A percentile compares a stretch with the other conserved stretches of the same genome.
These are phyloP conservation scores for Cyamopsis tetragonoloba DNA, from an alignment of 306 rosid species.

Conservation along the genomic window DNA sequence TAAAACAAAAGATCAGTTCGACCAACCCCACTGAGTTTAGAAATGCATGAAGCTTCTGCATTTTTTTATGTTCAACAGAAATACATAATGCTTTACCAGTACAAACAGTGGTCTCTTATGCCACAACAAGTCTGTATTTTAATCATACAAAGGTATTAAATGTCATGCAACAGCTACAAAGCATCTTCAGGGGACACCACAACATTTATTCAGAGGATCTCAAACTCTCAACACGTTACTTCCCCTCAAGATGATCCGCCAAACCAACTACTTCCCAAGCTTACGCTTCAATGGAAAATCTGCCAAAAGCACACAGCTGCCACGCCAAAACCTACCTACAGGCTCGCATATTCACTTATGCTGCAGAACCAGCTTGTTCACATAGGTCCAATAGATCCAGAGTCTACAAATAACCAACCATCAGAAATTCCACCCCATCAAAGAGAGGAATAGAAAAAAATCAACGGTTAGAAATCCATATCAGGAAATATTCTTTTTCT, in stretches of 20 bases:
- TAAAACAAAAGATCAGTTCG: background rate
- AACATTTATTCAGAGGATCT: constrained; percentile 53
- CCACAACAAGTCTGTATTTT: constrained; percentile 19
- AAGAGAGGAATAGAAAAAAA: background rate
- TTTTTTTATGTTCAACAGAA: constrained; percentile 12
- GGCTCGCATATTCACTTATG: constrained; percentile 48
- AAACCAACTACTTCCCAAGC: constrained; percentile 66
- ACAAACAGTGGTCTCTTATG: constrained; percentile 38
- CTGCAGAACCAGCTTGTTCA: constrained; percentile 85
- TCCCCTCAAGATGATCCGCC: constrained; percentile 30
- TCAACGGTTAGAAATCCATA: background rate
- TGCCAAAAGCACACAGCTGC: constrained; percentile 57
- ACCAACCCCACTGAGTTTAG: constrained; percentile 1
- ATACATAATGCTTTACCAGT: constrained; percentile 7
- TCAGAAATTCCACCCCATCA: constrained; percentile 8
- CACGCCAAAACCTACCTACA: constrained; percentile 53
- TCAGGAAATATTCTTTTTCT: background rate
- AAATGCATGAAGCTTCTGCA: background rate
- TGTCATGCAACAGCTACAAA: constrained; percentile 46
- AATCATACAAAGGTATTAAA: constrained; percentile 33
- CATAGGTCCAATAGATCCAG: constrained; percentile 90
- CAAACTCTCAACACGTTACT: constrained; percentile 33
- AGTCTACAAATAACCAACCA: constrained; percentile 64
- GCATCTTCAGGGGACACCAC: constrained; percentile 39
- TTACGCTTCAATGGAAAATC: constrained; percentile 92